These are phyloP conservation scores for Skeletonema grethae DNA, from an alignment of 108 stramenopile genomes.

Conservation along the genomic window DNA sequence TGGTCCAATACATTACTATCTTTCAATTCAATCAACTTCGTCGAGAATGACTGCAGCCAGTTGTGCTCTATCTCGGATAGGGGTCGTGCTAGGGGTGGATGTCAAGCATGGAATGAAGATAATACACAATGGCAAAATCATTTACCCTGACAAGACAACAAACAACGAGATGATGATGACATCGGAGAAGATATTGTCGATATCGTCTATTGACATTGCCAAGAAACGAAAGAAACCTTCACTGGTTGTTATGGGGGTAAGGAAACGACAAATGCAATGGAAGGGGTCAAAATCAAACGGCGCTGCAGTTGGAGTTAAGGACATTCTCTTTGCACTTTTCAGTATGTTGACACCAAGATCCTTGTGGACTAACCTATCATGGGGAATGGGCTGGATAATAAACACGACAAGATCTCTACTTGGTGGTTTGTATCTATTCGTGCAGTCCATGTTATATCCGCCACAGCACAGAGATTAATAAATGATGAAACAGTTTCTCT, in stretches of 20 bases:
- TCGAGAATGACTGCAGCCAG: not conserved
- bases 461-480: conserved; percentile 6
- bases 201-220: conserved; percentile 29
- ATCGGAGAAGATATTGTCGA: conserved; percentile 35
- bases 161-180: conserved; percentile 7
- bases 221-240: conserved; percentile 43
- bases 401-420: conserved; percentile 12
- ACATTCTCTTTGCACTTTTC: conserved; percentile 1
- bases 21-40: not conserved
- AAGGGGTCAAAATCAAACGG: not conserved
- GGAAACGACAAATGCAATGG: not conserved
- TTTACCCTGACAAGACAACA: conserved; percentile 18
- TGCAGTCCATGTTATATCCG: conserved; percentile 29
- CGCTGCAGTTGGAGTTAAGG: not conserved
- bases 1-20: not conserved
- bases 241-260: conserved; percentile 40
- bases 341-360: conserved; percentile 14
- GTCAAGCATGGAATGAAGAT: conserved; percentile 16
- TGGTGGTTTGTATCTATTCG: conserved; percentile 29
- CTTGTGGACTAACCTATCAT: conserved; percentile 1
- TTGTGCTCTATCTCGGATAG: not conserved
- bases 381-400: conserved; percentile 17
- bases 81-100: not conserved
- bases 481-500: not conserved
- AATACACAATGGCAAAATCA: conserved; percentile 42